Evolutionary conservation across 441 rosid genomes (phyloP), one percentile per base, ranked within the genome.

Genomic region (Aquilaria agallochum): DNA sequence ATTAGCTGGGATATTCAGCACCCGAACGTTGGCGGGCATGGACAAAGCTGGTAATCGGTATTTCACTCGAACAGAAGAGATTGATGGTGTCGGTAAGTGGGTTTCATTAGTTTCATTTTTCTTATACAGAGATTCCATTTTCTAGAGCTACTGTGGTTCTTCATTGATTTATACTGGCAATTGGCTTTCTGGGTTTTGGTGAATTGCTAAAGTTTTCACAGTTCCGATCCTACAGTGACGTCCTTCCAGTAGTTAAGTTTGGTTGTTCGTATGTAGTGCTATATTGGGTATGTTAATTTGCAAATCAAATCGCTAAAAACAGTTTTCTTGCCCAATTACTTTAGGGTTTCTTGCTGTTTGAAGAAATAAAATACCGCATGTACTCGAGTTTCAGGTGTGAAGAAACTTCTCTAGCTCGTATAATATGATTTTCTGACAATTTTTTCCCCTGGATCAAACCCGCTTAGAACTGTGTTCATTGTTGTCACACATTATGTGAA

Each of bases 41-140:
- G 99, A 91, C 76, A 80, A 84, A 72, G 76, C 84, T 9, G 96
- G 99, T 60, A 91, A 89, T 68, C 84, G 83, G n/a, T 94, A 94
- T 68, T 91, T 91, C 76, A 58, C 96, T 63, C 75, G 89, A 72
- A 73, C 52, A 36, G 95, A 91, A 76, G 86, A 81, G 90, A 79
- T 89, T 52, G 97, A 91, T 71, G 95, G 97, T 58, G 62, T 85
- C 68, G 63, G 96, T 89, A 78, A 81, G 96, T 75, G 75, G 66
- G 73, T 62, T 64, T 68, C 72, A 1, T 4, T 56, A 46, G 6
- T 60, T 56, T 44, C 2, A 11, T 32, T 6, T 31, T 47, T 45
- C 52, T 33, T 53, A 5, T 15, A 0, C 10, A 9, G 11, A 54
- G 10, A 20, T 45, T 9, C 0, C 27, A 4, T 9, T 14, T 56